Conservation (phyloP, 768 basidiomycete genomes). For the Tulasnella sp. region DNA sequence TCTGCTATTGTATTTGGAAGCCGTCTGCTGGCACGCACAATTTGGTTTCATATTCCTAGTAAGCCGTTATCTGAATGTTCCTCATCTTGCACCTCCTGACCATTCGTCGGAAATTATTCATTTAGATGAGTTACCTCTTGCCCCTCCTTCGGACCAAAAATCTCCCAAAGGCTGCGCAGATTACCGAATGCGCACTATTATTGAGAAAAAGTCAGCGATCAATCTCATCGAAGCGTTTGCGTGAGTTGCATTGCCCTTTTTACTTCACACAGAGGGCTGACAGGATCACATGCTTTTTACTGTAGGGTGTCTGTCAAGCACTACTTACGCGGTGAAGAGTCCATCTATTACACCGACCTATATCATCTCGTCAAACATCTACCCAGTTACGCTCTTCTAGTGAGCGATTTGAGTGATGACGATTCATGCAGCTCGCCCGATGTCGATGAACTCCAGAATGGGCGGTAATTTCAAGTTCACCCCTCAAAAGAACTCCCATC, state of each 20-base stretch:
- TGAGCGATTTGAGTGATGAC: background rate
- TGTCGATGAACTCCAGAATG: too few species aligned
- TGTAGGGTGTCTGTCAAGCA: conserved; percentile 52
- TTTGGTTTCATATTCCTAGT: conserved; percentile 64
- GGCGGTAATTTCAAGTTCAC: too few species aligned
- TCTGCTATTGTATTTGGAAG: conserved; percentile 42
- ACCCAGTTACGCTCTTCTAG: conserved; percentile 34
- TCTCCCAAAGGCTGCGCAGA: conserved; percentile 21
- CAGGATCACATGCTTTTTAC: background rate
- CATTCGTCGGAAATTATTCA: too few species aligned
- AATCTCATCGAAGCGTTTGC: conserved; percentile 59
- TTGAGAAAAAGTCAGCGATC: conserved; percentile 60
- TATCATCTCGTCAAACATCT: conserved; percentile 34
- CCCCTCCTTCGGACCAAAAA: conserved; percentile 1
- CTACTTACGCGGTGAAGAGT: conserved; percentile 49
- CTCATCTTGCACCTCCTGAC: too few species aligned
- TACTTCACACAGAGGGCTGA: too few species aligned
- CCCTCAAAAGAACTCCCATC: too few species aligned
- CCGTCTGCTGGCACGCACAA: conserved; percentile 28
- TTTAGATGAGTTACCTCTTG: too few species aligned
- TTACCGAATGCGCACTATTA: conserved; percentile 38
- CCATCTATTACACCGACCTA: conserved; percentile 25
- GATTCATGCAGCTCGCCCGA: too few species aligned
- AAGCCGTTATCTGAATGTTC: conserved; percentile 17
- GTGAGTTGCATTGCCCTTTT: too few species aligned